Base-by-base conservation (phyloP, 2,329 filamentous ascomycete genomes). In the Diplocarpon rosae region DNA sequence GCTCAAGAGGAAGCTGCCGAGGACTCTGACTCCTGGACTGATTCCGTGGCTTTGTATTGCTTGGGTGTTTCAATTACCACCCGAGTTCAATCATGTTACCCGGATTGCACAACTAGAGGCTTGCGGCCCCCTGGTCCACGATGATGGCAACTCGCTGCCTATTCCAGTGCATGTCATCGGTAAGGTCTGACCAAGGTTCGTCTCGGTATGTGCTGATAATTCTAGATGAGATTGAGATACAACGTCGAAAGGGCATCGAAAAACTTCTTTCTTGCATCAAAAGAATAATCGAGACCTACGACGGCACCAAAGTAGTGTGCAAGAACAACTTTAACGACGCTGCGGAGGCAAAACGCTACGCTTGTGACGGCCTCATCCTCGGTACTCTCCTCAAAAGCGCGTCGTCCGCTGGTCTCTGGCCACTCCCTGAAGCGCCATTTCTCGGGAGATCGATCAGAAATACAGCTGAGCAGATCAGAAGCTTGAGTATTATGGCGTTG, bases 371-470 rank as follows among this genome's bases (percentile, higher is more conserved):
- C 7, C 41, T 44, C 14, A 14, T 50, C 3, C 31, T 52, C 5
- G 51, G 51, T 2, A 43, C 51, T 1, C 27, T 52, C 5, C 29
- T 53, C 11, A 51, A 46, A 29, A 48, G 40, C 11, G 37, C 43
- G 0, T 16, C 17, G 3, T 31, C 36, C 3, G 14, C n/a, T 10
- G 36, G 31, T 9, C 27, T 53, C 1, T 49, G 37, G 32, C 51
- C 48, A 3, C 20, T 40, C 3, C 39, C 42, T 16, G 12, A 31
- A 7, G 5, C 29, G 5, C 51, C 51, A 1, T 53, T 48, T 24
- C 11, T 33, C 13, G 39, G 52, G 10, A 46, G 27, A 31, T 54
- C 42, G 29, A 52, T 52, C 27, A 52, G 44, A 8, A 32, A 47
- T 5, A 40, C 55, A 10, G 49, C 49, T 5, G 20, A 43, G 0